Percentiles rank a stretch among this genome's conserved stretches.
Conservation (phyloP, 2,329 filamentous ascomycete species). For the Ceratocystis huliohia region DNA sequence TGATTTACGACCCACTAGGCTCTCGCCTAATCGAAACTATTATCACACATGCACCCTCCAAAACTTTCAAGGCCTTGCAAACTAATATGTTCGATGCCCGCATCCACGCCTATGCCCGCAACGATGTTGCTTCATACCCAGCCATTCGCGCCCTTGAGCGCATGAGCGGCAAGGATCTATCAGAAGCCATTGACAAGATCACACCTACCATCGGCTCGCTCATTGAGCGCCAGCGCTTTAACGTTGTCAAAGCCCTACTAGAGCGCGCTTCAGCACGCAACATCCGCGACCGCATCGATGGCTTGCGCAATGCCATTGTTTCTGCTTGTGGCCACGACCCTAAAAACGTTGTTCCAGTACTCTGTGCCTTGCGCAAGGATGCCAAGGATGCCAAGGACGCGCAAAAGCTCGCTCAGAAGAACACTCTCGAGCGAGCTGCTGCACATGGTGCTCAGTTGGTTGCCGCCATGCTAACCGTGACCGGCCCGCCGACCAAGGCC, state of each 20-base stretch:
- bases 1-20: slow-evolving; percentile 82
- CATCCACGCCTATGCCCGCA: slow-evolving; percentile 69
- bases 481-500: slow-evolving; percentile 54
- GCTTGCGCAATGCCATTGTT: slow-evolving; percentile 37
- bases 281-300: slow-evolving; percentile 39
- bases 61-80: slow-evolving; percentile 81
- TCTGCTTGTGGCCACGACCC: slow-evolving; percentile 37
- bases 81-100: slow-evolving; percentile 65
- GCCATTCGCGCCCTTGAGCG: slow-evolving; percentile 72
- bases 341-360: slow-evolving; percentile 36
- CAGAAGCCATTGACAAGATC: slow-evolving; percentile 58
- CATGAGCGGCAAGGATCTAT: slow-evolving; percentile 73
- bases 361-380: slow-evolving; percentile 36
- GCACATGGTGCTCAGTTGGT: slow-evolving; percentile 71
- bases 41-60: slow-evolving; percentile 66
- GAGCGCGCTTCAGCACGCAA: slow-evolving; percentile 66
- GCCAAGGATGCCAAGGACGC: slow-evolving; percentile 26
- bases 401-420: slow-evolving; percentile 15
- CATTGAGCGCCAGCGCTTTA: slow-evolving; percentile 61
- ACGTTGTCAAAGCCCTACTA: slow-evolving; percentile 68
- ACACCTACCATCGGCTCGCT: slow-evolving; percentile 59
- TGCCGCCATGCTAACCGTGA: slow-evolving; percentile 62
- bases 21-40: slow-evolving; percentile 83
- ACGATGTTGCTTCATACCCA: slow-evolving; percentile 82
- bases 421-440: slow-evolving; percentile 16